Base-by-base conservation (phyloP, 2,329 filamentous ascomycete species). In the Didymellaceae sp. region DNA sequence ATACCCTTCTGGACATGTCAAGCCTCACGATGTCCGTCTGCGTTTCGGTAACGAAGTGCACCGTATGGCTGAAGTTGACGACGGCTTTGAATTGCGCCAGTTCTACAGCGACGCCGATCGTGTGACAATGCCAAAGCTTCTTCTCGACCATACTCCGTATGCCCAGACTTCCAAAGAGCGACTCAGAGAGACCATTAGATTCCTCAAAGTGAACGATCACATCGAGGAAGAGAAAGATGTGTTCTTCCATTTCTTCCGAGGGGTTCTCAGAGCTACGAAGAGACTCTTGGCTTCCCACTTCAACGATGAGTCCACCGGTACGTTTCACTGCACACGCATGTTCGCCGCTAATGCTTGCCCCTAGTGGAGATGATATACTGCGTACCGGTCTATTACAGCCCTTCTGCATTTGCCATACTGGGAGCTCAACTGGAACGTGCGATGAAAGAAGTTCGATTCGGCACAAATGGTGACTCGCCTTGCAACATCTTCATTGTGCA, bases 401-500 rank as follows among this genome's bases (percentile, higher is more conserved):
- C 52, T 16, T 24, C 32, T 21, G 47, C 55, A 9, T 52, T 54
- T 28, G 25, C 32, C 11, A 30, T 13, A 2, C 42, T 61, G 40
- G 42, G 30, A 3, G 25, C 37, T 0, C 48, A 45, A 14, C 11
- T 62, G 1, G 42, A 51, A 22, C 16, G 22, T 7, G 57, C 59
- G 0, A 55, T 62, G 53, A 35, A 35, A 10, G 24, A 40, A 7
- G 28, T 17, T 2, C 8, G 33, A 13, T 52, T 57, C 9, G 48
- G 55, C n/a, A 40, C 26, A 1, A 28, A 53, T 18, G 40, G 40
- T 7, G 6, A 28, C 11, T 30, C 22, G 3, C 31, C 37, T 10
- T 37, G 33, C 39, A 52, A 53, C 13, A 14, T 61, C 2, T 62
- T 62, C 16, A 45, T 62, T 33, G 57, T 59, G 1, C 53, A 60